phyloP scores from a whole-genome alignment of 106 monocot genomes.

The Phalaenopsis equestris region DNA sequence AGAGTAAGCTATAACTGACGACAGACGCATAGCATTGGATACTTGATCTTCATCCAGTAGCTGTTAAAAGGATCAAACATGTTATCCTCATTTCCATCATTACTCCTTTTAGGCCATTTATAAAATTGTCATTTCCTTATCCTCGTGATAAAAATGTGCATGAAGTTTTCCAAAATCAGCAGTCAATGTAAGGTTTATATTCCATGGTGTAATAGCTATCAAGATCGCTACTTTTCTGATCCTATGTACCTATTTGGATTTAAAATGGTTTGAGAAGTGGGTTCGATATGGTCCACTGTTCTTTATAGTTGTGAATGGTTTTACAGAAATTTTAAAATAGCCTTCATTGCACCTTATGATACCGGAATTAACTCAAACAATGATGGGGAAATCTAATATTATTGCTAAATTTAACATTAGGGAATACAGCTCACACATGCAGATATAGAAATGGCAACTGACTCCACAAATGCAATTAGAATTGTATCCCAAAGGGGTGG shows the following conservation, averaged over 20 bases:
- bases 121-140: neutral
- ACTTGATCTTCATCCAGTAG: neutral
- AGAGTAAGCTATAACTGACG: neutral
- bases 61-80: constrained; percentile 1
- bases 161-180: neutral
- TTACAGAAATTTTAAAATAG: neutral
- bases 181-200: no score
- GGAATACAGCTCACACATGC: no score
- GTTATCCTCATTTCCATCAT: neutral
- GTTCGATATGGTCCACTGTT: neutral
- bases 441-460: no score
- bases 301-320: neutral
- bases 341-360: no score
- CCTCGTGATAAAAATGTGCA: neutral
- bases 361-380: no score
- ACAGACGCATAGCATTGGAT: neutral
- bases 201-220: neutral
- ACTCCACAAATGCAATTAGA: no score
- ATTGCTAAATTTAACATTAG: no score
- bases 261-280: neutral
- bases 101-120: neutral
- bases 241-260: no score
- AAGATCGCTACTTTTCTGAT: neutral
- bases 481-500: no score
- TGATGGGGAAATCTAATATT: no score